phyloP scores from a whole-genome alignment of 1,284 basidiomycete species.

The Cerrena zonata region DNA sequence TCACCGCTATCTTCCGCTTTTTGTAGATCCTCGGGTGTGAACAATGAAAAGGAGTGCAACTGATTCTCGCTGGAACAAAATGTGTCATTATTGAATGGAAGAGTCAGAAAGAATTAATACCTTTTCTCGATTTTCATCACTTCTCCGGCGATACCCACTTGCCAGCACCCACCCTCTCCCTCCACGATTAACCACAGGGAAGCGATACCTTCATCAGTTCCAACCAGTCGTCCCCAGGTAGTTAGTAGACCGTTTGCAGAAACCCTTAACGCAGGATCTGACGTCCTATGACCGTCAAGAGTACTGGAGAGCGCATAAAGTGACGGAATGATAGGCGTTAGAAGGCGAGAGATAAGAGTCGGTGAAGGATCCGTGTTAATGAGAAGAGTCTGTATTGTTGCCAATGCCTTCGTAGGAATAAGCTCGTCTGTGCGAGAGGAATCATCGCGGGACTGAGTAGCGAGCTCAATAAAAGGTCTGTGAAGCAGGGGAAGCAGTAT shows the following conservation, averaged over 20 bases:
- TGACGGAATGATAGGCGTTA: slow-evolving; percentile 63
- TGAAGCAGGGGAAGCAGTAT: slow-evolving; percentile 43
- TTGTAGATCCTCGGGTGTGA: slow-evolving; percentile 47
- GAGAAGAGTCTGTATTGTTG: slow-evolving; percentile 50
- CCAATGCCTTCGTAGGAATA: slow-evolving; percentile 36
- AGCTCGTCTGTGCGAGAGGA: slow-evolving; percentile 9
- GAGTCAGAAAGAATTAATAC: neutral
- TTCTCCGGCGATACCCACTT: slow-evolving; percentile 46
- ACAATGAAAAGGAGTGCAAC: slow-evolving; percentile 33
- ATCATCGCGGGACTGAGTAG: slow-evolving; percentile 1
- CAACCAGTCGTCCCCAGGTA: slow-evolving; percentile 70
- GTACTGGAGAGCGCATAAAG: slow-evolving; percentile 62
- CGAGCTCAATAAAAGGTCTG: slow-evolving; percentile 32
- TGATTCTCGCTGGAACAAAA: slow-evolving; percentile 20
- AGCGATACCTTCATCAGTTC: slow-evolving; percentile 45
- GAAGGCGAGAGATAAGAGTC: slow-evolving; percentile 51
- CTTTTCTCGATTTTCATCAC: slow-evolving; percentile 41
- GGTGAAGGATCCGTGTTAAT: slow-evolving; percentile 77
- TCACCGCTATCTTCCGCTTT: slow-evolving; percentile 38
- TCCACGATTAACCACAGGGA: slow-evolving; percentile 57
- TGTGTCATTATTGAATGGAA: neutral
- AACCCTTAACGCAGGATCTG: slow-evolving; percentile 58
- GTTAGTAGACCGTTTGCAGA: slow-evolving; percentile 53
- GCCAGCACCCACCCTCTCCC: slow-evolving; percentile 53
- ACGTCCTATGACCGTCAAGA: slow-evolving; percentile 47